Evolutionary conservation across 2,329 filamentous ascomycete genomes (phyloP).

Genomic region (Magnaporthiopsis incrustans): DNA sequence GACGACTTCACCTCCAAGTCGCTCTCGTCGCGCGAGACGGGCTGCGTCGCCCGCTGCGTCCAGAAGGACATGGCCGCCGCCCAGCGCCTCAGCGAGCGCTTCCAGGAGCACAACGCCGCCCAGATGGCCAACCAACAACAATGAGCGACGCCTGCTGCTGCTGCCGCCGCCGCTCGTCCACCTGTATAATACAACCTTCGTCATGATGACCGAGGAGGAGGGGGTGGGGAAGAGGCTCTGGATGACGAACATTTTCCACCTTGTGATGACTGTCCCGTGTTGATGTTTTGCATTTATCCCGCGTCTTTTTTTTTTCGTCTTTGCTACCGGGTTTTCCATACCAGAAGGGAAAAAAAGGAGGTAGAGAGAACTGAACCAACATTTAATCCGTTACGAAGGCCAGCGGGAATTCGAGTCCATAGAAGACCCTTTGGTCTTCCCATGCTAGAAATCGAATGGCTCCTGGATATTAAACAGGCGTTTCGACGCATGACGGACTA

Average conservation of each 20-base stretch:
- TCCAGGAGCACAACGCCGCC: conserved; percentile 58
- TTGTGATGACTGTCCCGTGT: background rate
- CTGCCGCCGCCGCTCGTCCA: too few relatives aligned
- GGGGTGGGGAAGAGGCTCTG: too few relatives aligned
- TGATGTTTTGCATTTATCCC: background rate
- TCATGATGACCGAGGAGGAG: background rate
- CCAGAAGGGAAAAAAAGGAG: background rate
- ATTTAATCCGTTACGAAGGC: too few relatives aligned
- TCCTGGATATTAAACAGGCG: background rate
- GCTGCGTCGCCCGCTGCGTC: conserved; percentile 90
- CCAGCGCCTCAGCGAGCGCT: conserved; percentile 84
- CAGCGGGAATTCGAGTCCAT: too few relatives aligned
- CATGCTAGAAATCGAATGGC: background rate
- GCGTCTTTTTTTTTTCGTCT: too few relatives aligned
- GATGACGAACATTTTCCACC: background rate
- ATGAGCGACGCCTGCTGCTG: conserved; percentile 17
- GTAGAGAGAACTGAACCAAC: background rate
- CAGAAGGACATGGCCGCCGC: conserved; percentile 93
- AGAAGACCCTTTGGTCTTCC: too few relatives aligned
- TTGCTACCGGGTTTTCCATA: too few relatives aligned
- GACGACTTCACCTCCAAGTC: conserved; percentile 98
- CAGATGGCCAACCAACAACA: conserved; percentile 38
- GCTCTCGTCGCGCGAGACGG: conserved; percentile 76
- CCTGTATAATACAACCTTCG: background rate
- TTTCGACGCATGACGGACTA: background rate